phyloP scores from a whole-genome alignment of 2,329 filamentous ascomycete species.

The Fusarium redolens region DNA sequence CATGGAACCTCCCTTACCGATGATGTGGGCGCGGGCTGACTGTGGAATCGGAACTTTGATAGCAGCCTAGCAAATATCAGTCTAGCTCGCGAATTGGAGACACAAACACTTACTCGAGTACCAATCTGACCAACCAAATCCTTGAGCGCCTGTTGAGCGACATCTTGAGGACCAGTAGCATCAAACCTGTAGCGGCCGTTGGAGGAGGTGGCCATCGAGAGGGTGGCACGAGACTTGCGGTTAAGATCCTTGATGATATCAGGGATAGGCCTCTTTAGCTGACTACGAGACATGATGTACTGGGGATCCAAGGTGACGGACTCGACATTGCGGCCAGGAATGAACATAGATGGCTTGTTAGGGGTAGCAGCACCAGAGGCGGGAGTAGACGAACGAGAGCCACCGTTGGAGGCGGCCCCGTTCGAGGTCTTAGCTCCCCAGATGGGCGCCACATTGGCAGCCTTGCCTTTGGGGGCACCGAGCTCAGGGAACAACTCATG shows the following conservation, averaged over 20 bases:
- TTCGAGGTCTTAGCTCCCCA: slow-evolving; percentile 79
- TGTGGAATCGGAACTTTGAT: slow-evolving; percentile 84
- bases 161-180: slow-evolving; percentile 83
- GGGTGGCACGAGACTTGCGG: slow-evolving; percentile 86
- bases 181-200: slow-evolving; percentile 83
- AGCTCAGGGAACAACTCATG: slow-evolving; percentile 96
- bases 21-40: slow-evolving; percentile 88
- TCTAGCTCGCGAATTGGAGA: neutral
- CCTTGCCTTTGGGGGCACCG: slow-evolving; percentile 75
- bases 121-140: slow-evolving; percentile 91
- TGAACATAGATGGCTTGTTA: slow-evolving; percentile 67
- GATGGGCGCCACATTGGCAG: slow-evolving; percentile 73
- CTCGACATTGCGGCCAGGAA: slow-evolving; percentile 87
- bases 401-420: slow-evolving; percentile 65
- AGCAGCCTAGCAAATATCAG: slow-evolving; percentile 54
- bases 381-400: slow-evolving; percentile 72
- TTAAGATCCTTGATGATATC: slow-evolving; percentile 94
- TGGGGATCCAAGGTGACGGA: slow-evolving; percentile 78
- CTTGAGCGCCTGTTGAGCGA: slow-evolving; percentile 87
- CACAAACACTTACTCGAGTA: slow-evolving; percentile 71
- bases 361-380: slow-evolving; percentile 65
- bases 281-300: slow-evolving; percentile 78
- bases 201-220: slow-evolving; percentile 80
- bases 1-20: slow-evolving; percentile 88
- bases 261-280: slow-evolving; percentile 85